Conservation (phyloP, 768 basidiomycete species). For the Chlorophyllum brunneum region DNA sequence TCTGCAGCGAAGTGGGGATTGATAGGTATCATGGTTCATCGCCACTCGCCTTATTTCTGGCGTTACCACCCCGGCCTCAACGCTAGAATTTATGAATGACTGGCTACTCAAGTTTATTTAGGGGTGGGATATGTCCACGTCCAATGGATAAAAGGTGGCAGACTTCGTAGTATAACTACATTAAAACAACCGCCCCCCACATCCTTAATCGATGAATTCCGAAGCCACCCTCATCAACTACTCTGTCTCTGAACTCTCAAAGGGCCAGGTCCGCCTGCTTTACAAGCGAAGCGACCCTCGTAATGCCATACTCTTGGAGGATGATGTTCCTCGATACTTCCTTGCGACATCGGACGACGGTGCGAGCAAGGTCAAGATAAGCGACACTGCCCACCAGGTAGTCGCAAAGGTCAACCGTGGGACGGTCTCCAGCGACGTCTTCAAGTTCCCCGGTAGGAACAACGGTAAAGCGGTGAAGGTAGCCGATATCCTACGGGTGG, state of each 20-base stretch:
- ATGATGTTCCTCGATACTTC: constrained; percentile 1
- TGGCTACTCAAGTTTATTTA: too few relatives aligned
- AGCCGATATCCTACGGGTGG: not conserved
- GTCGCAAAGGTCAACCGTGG: not conserved
- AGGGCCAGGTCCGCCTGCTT: constrained; percentile 7
- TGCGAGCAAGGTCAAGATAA: constrained; percentile 8
- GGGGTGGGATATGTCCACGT: too few relatives aligned
- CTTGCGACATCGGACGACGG: constrained; percentile 5
- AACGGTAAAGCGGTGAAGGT: not conserved
- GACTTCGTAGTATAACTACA: too few relatives aligned
- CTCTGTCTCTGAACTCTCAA: not conserved
- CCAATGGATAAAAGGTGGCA: too few relatives aligned
- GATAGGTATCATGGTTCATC: too few relatives aligned
- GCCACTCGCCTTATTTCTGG: too few relatives aligned
- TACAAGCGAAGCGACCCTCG: constrained; percentile 3
- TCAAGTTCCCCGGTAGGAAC: not conserved
- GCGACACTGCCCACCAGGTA: not conserved
- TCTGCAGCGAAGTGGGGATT: too few relatives aligned
- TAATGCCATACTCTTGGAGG: not conserved
- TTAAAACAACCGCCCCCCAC: too few relatives aligned
- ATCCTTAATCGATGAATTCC: constrained; percentile 8
- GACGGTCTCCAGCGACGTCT: not conserved
- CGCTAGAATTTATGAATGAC: too few relatives aligned
- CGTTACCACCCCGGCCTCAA: too few relatives aligned
- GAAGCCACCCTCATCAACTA: constrained; percentile 11